phyloP scores from a whole-genome alignment of 257 asterid species.

The Lavandula angustifolia region DNA sequence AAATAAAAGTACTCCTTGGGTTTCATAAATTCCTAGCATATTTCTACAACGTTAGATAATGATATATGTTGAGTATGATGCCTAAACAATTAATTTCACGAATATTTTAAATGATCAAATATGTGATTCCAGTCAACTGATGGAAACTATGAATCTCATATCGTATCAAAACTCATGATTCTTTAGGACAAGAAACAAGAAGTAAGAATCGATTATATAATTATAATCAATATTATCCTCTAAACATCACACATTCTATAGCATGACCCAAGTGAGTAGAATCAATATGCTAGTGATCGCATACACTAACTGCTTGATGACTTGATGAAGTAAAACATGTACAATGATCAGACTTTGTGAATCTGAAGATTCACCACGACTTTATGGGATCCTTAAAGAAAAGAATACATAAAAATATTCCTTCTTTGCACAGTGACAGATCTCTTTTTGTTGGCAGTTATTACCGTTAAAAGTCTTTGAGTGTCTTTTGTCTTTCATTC shows the following conservation, averaged over 20 bases:
- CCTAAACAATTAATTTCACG: neutral
- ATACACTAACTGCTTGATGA: constrained; percentile 1
- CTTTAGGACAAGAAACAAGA: neutral
- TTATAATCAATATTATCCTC: neutral
- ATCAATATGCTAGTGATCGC: constrained; percentile 3
- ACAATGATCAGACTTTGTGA: neutral
- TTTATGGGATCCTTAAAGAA: neutral
- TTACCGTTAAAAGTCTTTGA: no score
- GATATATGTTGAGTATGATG: neutral
- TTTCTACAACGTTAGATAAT: neutral
- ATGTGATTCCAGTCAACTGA: no score
- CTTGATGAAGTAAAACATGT: constrained; percentile 3
- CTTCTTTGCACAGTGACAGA: neutral
- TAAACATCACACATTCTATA: neutral
- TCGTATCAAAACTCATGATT: constrained; percentile 11
- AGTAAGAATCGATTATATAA: neutral
- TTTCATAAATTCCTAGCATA: neutral
- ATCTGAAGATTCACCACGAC: neutral
- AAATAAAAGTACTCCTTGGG: neutral
- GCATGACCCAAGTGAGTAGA: neutral
- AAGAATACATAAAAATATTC: neutral
- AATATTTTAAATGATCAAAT: neutral
- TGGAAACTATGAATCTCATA: constrained; percentile 20
- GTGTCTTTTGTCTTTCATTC: no score
- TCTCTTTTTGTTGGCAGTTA: no score